Evolutionary conservation across 179 eudicot species (phyloP), one percentile per base, ranked within the genome.

Genomic region (Vitellaria paradoxa): DNA sequence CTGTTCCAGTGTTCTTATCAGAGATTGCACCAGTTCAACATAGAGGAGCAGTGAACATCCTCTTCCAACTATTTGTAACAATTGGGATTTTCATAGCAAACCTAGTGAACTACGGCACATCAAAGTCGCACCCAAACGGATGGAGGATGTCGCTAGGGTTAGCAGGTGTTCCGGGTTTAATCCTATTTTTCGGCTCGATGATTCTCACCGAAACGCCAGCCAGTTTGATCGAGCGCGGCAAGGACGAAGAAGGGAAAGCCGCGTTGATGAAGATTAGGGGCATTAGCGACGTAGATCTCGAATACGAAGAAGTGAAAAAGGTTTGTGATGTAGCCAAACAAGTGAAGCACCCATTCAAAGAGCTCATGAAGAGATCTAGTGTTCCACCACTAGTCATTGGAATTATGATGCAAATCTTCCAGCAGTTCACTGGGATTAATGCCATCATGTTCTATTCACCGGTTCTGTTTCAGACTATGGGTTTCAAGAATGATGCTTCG

Each of bases 1-100:
- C 94, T 0, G 94, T 92, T 4, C 97, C 97, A 1, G 63, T 91
- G 42, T 91, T 91, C 84, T 68, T 91, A 61, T 84, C 97, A 1
- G 94, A 92, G 76, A 81, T 90, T 6, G 94, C 94, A 1, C 97
- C 97, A 0, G 81, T 84, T 66, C 84, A 89, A 65, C 76, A 86
- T 24, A 81, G 97, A 76, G 97, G 97, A 20, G 92, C 88, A 0
- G 85, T 91, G 1, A 91, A 91, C 85, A 86, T 91, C 49, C 80
- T 88, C 23, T 91, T 91, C 88, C 97, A 90, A 77, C 84, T 92
- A 56, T 76, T 88, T 0, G 82, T 92, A 15, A 92, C 94, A 12
- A 65, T 90, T 0, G 97, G 97, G 3, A 89, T 86, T 26, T 59
- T 88, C 37, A 72, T 86, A 2, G 89, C 91, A 14, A 73, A 75